These are phyloP conservation scores for Cercospora sp. DNA, from an alignment of 2,329 filamentous ascomycete genomes.

Conservation along the genomic window DNA sequence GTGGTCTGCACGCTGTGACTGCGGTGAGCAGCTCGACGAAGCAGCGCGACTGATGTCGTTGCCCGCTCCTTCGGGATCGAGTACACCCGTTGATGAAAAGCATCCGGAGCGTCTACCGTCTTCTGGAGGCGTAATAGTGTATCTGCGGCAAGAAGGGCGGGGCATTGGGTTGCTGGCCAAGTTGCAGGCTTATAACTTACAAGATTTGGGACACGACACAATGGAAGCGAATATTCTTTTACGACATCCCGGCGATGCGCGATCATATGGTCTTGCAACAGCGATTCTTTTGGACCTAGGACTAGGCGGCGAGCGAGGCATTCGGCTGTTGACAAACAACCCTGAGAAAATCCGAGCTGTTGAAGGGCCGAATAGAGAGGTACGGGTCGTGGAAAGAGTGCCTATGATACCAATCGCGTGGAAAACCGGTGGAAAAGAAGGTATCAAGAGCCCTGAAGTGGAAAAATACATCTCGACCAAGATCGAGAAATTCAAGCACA, in stretches of 20 bases:
- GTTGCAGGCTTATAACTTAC: constrained; percentile 95
- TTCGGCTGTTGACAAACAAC: constrained; percentile 90
- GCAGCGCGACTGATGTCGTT: constrained; percentile 83
- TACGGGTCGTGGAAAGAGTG: constrained; percentile 84
- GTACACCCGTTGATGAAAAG: constrained; percentile 30
- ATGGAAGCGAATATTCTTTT: constrained; percentile 92
- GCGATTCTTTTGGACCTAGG: constrained; percentile 89
- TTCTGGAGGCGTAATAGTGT: constrained; percentile 86
- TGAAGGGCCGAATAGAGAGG: constrained; percentile 84
- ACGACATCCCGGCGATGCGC: constrained; percentile 88
- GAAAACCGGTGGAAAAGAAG: constrained; percentile 74
- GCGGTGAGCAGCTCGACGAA: constrained; percentile 95
- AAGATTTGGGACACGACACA: constrained; percentile 95
- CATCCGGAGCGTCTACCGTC: constrained; percentile 44
- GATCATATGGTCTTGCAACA: constrained; percentile 94
- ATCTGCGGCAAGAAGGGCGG: constrained; percentile 91
- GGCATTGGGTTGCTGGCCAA: constrained; percentile 95
- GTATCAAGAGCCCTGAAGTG: constrained; percentile 83
- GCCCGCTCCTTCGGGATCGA: constrained; percentile 33
- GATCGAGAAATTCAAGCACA: constrained; percentile 58
- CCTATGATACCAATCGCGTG: constrained; percentile 95
- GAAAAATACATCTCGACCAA: constrained; percentile 95
- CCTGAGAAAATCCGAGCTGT: constrained; percentile 95
- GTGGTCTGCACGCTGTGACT: constrained; percentile 97
- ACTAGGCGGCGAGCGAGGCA: constrained; percentile 65